Evolutionary conservation across 2,329 filamentous ascomycete species (phyloP).

Genomic region (Furcasterigmium furcatum): DNA sequence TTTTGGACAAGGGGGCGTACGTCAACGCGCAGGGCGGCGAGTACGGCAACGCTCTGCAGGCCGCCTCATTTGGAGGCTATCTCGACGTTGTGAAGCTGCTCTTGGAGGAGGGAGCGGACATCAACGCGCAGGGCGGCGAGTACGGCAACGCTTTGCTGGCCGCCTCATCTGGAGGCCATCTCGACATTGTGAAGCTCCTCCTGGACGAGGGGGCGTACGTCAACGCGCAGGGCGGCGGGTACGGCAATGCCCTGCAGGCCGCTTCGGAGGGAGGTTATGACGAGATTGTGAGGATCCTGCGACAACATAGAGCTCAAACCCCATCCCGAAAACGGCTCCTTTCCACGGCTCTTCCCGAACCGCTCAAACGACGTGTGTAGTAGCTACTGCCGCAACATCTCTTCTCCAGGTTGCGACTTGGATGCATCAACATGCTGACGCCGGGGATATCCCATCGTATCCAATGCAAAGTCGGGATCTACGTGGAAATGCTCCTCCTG

Average conservation of each 20-base stretch:
- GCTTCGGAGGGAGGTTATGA: neutral
- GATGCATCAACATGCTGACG: too few relatives aligned
- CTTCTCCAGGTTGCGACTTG: too few relatives aligned
- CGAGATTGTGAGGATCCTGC: too few relatives aligned
- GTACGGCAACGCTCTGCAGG: neutral
- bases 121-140: constrained; percentile 10
- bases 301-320: too few relatives aligned
- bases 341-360: too few relatives aligned
- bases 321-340: too few relatives aligned
- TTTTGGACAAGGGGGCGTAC: neutral
- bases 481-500: too few relatives aligned
- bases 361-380: too few relatives aligned
- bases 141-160: neutral
- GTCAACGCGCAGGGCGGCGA: neutral
- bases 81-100: constrained; percentile 13
- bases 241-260: neutral
- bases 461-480: too few relatives aligned
- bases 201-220: constrained; percentile 33
- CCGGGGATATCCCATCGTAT: too few relatives aligned
- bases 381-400: too few relatives aligned
- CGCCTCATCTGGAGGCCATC: neutral
- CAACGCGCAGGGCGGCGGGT: neutral
- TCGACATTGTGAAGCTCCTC: constrained; percentile 13
- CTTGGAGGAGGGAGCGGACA: constrained; percentile 31
- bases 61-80: neutral